phyloP scores from a whole-genome alignment of 2,329 filamentous ascomycete genomes.

The Colletotrichum sp. region DNA sequence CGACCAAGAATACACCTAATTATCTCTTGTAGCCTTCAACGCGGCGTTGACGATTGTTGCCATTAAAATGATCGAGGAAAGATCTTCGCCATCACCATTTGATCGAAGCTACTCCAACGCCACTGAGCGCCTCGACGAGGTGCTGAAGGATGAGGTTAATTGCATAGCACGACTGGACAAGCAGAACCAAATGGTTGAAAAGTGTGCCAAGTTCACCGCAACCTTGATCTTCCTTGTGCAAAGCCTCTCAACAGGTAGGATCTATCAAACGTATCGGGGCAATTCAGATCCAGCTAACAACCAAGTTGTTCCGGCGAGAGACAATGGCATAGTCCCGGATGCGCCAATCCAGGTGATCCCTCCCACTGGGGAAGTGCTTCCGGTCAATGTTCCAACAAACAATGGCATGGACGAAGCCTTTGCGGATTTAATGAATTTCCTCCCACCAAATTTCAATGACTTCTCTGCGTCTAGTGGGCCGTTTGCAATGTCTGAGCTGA shows the following conservation, averaged over 20 bases:
- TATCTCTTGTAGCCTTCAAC: neutral
- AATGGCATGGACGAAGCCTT: neutral
- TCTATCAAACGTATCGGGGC: neutral
- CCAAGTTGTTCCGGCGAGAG: neutral
- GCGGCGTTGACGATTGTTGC: slow-evolving; percentile 6
- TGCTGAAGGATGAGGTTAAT: neutral
- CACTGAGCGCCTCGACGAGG: neutral
- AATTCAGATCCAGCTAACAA: neutral
- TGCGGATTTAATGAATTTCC: neutral
- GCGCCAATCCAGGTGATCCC: neutral
- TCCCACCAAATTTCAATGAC: slow-evolving; percentile 9
- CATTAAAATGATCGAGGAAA: slow-evolving; percentile 7
- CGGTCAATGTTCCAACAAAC: neutral
- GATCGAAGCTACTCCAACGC: neutral
- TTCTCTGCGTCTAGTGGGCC: neutral
- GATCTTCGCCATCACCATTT: neutral
- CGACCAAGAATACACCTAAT: neutral
- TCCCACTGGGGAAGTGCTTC: neutral
- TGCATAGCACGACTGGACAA: slow-evolving; percentile 6
- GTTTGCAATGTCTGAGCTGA: slow-evolving; percentile 7
- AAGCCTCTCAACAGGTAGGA: neutral
- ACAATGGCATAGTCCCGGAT: too few species aligned
- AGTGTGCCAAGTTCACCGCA: slow-evolving; percentile 15
- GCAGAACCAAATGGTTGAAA: slow-evolving; percentile 12
- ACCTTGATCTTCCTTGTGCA: slow-evolving; percentile 1